Percentiles rank a stretch among this genome's conserved stretches.
Conservation (phyloP, 306 rosid species). For the Quercus berberidifolia region DNA sequence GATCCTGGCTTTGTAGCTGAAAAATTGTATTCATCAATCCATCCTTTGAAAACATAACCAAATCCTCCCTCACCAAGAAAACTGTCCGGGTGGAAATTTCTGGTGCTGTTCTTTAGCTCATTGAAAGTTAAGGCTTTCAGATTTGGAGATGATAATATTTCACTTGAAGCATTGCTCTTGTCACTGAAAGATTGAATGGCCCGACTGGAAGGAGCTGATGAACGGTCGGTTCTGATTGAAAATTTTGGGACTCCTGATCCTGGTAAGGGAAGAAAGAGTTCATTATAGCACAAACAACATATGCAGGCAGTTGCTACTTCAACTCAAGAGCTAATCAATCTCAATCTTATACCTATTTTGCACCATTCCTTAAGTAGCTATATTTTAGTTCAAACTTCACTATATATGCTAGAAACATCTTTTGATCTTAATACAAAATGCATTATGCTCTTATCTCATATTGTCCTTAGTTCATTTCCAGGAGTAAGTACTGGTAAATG, state of each 20-base stretch:
- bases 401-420: background rate
- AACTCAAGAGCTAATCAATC: conserved; percentile 10
- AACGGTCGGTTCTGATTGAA: conserved; percentile 44
- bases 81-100: conserved; percentile 80
- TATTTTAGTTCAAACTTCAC: background rate
- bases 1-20: conserved; percentile 75
- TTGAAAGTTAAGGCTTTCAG: conserved; percentile 64
- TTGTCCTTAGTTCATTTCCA: background rate
- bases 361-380: background rate
- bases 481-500: background rate
- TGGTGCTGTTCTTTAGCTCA: conserved; percentile 82
- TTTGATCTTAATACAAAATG: background rate
- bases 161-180: conserved; percentile 47
- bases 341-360: background rate
- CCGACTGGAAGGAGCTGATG: conserved; percentile 46
- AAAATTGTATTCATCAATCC: conserved; percentile 68
- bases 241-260: conserved; percentile 45
- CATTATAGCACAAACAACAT: conserved; percentile 14
- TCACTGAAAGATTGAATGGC: conserved; percentile 50
- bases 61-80: conserved; percentile 97
- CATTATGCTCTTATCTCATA: background rate
- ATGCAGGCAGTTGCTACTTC: background rate
- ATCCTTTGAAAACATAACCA: conserved; percentile 89
- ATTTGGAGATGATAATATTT: conserved; percentile 79
- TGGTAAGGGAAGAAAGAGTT: conserved; percentile 12